Percentiles rank a stretch among this genome's conserved stretches.
Evolutionary conservation across 257 asterid genomes (phyloP).

Genomic region (Petunia axillaris): DNA sequence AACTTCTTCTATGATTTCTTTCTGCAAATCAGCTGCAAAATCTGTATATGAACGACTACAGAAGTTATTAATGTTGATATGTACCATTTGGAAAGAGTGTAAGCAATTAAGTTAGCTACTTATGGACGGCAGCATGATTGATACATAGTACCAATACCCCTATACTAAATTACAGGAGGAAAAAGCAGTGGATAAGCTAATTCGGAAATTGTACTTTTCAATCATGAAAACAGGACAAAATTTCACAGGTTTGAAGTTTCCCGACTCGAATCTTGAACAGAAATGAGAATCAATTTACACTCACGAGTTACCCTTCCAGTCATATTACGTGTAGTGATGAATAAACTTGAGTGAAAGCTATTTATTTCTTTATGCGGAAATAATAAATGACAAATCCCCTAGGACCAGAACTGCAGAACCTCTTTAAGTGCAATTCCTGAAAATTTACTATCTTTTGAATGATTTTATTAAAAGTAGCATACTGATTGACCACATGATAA

Average conservation of each 20-base stretch:
- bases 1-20: not conserved
- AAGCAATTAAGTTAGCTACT: not conserved
- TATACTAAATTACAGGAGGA: not conserved
- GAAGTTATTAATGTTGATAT: not conserved
- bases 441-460: not conserved
- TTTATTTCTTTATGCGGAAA: not conserved
- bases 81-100: not conserved
- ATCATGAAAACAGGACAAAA: slow-evolving; percentile 22
- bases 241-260: not conserved
- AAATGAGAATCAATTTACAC: not conserved
- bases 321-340: not conserved
- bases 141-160: not conserved
- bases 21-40: not conserved
- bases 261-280: not conserved
- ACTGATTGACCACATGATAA: slow-evolving; percentile 5
- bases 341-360: not conserved
- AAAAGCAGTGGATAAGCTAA: not conserved
- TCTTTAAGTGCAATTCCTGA: slow-evolving; percentile 9
- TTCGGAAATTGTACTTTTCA: not conserved
- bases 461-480: not conserved
- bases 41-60: not conserved
- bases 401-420: not conserved
- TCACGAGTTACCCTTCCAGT: not conserved
- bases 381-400: not conserved
- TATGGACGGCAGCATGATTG: not conserved